A percentile compares a stretch with the other conserved stretches of the same genome.
phyloP scores from a whole-genome alignment of 2,329 filamentous ascomycete species.

The Leptodontidium sp. region DNA sequence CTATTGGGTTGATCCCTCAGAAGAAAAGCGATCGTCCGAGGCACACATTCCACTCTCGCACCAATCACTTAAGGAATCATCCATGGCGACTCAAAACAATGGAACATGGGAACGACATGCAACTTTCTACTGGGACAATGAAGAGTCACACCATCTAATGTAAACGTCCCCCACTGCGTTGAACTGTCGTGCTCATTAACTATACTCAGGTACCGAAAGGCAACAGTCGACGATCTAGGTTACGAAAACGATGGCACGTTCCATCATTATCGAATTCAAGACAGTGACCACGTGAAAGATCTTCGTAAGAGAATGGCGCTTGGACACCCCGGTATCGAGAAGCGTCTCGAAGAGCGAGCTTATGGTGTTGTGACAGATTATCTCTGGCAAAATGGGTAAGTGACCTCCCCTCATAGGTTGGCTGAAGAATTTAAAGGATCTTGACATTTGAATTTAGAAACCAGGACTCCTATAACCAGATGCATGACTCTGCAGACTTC shows the following conservation, averaged over 20 bases:
- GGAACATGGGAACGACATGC: slow-evolving; percentile 13
- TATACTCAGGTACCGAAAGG: slow-evolving; percentile 5
- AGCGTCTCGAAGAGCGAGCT: neutral
- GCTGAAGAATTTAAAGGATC: neutral
- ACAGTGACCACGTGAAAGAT: slow-evolving; percentile 10
- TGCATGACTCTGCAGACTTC: slow-evolving; percentile 17
- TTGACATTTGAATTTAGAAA: neutral
- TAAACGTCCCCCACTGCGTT: neutral
- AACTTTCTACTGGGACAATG: slow-evolving; percentile 1
- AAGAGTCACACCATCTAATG: slow-evolving; percentile 12
- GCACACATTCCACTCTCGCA: neutral
- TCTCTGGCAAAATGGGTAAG: slow-evolving; percentile 15
- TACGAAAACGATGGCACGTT: slow-evolving; percentile 16
- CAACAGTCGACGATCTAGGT: neutral
- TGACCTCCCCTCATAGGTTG: neutral
- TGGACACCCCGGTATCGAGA: slow-evolving; percentile 1
- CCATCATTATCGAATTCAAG: slow-evolving; percentile 10
- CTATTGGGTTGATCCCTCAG: neutral
- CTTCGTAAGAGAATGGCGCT: slow-evolving; percentile 8
- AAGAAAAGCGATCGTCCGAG: neutral
- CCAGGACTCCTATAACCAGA: neutral
- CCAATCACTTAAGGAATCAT: neutral
- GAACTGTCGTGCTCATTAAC: no score
- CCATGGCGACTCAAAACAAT: slow-evolving; percentile 8
- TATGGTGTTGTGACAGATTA: slow-evolving; percentile 2